Evolutionary conservation across 345 rosid species (phyloP), one percentile per base, ranked within the genome.

Genomic region (Cardamine resedifolia): DNA sequence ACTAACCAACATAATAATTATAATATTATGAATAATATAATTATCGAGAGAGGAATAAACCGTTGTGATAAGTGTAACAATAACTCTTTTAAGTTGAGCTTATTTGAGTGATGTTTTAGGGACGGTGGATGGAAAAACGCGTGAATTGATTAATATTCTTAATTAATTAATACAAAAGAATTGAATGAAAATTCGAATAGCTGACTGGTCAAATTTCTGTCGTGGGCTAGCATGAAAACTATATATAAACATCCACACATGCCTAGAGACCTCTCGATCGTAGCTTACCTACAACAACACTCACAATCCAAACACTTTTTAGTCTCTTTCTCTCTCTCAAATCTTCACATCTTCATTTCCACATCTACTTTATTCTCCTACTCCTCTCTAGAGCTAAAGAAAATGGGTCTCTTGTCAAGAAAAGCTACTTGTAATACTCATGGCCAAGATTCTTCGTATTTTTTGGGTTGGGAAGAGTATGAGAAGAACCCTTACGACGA

Each of bases 361-460:
- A 49, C 41, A 51, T 39, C 30, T 26, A 45, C 44, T 45, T 44
- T 45, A 62, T 51, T 15, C 24, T 30, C 61, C 56, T 41, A 30
- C 38, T 28, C 36, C 5, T 47, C 15, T 58, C 26, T 36, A 38
- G 41, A 74, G 61, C 51, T 75, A 31, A 61, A 50, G 10, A 15
- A 75, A 62, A 87, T 87, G 96, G 61, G 79, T 73, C 33, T 81
- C 45, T 72, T 90, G 81, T 90, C 96, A 16, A 68, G 63, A 64
- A 87, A 86, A 82, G 91, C 77, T 61, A 79, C 78, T 63, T 85
- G 91, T 57, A 87, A 85, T 24, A 56, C 81, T 74, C 93, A 90
- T 27, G 93, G 91, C 4, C 93, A 90, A 76, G 88, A 87, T 77
- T 90, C 96, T 39, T 86, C 93, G 7, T 90, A 90, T 66, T 90